Evolutionary conservation across 2,329 filamentous ascomycete species (phyloP).

Genomic region (Colletotrichum sp.): DNA sequence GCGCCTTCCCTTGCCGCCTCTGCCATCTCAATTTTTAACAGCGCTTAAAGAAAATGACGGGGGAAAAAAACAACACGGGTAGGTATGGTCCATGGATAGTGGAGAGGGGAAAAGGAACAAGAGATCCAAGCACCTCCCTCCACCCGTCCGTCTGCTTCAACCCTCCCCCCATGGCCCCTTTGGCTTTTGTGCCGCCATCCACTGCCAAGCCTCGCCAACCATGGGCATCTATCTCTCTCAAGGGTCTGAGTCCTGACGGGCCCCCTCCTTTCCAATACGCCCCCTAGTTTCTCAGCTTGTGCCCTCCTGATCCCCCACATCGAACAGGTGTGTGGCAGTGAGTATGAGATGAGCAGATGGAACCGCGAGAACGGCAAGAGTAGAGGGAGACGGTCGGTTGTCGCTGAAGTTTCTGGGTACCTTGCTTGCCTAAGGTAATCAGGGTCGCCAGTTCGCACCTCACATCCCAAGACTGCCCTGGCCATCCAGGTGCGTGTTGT

Average conservation of each 20-base stretch:
- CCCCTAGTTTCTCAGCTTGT: not conserved
- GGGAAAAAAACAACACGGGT: not conserved
- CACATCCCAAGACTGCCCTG: not conserved
- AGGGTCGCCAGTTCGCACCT: not conserved
- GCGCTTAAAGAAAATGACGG: not conserved
- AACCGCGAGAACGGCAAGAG: not conserved
- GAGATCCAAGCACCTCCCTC: not conserved
- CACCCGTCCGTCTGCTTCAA: not conserved
- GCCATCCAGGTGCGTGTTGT: not conserved
- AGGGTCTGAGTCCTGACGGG: not conserved
- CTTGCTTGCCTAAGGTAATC: not conserved
- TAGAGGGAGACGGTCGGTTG: not conserved
- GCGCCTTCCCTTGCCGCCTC: constrained; percentile 7
- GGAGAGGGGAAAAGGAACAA: not conserved
- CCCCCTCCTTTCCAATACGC: not conserved
- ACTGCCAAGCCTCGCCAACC: not conserved
- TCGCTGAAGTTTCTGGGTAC: not conserved
- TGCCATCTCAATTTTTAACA: constrained; percentile 10
- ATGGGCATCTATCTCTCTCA: not conserved
- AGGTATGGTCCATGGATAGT: not conserved
- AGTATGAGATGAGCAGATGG: not conserved
- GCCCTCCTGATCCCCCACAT: not conserved
- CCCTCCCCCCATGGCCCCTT: not conserved
- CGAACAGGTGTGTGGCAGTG: not conserved
- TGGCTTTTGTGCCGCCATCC: not conserved